Evolutionary conservation across 371 early-diverging fungal species (phyloP).

Genomic region (Mortierella sp.): DNA sequence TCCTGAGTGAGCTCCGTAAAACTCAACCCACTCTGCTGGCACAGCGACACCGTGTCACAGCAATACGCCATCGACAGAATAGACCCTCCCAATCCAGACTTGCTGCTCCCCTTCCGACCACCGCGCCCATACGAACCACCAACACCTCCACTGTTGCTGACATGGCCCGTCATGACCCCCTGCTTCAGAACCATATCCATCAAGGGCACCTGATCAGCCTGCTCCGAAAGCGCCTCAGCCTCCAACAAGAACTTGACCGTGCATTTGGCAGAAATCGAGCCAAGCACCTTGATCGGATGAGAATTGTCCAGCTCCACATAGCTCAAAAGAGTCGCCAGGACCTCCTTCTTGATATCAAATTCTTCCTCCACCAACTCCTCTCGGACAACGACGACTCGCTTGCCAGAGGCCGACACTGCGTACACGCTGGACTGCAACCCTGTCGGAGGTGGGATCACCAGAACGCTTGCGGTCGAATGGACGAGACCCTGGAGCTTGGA

Average conservation of each 20-base stretch:
- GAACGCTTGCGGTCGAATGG: conserved; percentile 24
- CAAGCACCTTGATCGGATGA: conserved; percentile 37
- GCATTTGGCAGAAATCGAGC: conserved; percentile 47
- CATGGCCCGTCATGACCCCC: conserved; percentile 40
- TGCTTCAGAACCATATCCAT: conserved; percentile 42
- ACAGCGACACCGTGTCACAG: conserved; percentile 43
- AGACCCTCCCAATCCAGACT: conserved; percentile 24
- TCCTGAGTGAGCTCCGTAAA: conserved; percentile 41
- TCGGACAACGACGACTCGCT: conserved; percentile 36
- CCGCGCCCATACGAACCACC: conserved; percentile 22
- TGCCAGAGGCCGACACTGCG: not conserved
- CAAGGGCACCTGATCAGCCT: conserved; percentile 24
- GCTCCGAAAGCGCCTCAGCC: conserved; percentile 19
- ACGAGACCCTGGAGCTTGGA: conserved; percentile 23
- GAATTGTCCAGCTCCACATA: conserved; percentile 48
- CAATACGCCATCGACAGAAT: conserved; percentile 50
- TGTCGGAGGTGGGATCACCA: conserved; percentile 35
- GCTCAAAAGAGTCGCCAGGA: conserved; percentile 47
- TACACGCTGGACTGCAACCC: not conserved
- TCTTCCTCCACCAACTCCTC: conserved; percentile 41
- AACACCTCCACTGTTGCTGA: not conserved
- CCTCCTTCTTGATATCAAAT: conserved; percentile 55
- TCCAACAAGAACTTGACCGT: conserved; percentile 44
- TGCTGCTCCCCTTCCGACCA: conserved; percentile 20
- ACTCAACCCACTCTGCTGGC: conserved; percentile 31